Evolutionary conservation across 2,329 filamentous ascomycete genomes (phyloP).

Genomic region (Alternaria arbusti): DNA sequence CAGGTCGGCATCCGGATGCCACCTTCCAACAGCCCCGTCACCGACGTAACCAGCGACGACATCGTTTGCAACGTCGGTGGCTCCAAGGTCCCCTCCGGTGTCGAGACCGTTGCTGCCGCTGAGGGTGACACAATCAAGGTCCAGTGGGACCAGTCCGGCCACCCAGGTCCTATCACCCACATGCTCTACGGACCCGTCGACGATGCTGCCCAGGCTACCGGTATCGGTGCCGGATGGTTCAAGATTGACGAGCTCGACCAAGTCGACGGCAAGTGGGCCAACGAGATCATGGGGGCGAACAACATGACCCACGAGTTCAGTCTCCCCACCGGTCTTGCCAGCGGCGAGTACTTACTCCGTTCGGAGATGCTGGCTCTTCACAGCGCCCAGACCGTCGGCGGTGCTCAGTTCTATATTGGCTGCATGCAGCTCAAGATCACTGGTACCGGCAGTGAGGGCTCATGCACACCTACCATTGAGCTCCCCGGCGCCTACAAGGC

Average conservation of each 20-base stretch:
- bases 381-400: conserved; percentile 43
- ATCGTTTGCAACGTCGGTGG: conserved; percentile 46
- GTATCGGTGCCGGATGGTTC: conserved; percentile 45
- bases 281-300: conserved; percentile 45
- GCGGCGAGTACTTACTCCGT: conserved; percentile 51
- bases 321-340: conserved; percentile 49
- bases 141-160: conserved; percentile 41
- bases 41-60: conserved; percentile 39
- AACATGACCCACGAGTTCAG: conserved; percentile 48
- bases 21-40: conserved; percentile 41
- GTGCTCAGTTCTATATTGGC: conserved; percentile 56
- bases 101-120: conserved; percentile 34
- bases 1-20: conserved; percentile 46
- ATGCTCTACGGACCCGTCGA: conserved; percentile 57
- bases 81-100: conserved; percentile 35
- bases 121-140: conserved; percentile 44
- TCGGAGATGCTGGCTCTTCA: conserved; percentile 57
- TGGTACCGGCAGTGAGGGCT: conserved; percentile 44
- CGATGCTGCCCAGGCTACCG: conserved; percentile 54
- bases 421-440: conserved; percentile 51
- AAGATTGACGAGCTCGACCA: conserved; percentile 45
- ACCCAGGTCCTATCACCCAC: conserved; percentile 46
- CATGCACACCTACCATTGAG: conserved; percentile 47
- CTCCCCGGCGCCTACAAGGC: conserved; percentile 51
- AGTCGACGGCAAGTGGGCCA: conserved; percentile 41